Evolutionary conservation across 1,139 yeast genomes (phyloP), one percentile per base, ranked within the genome.

Genomic region (Debaryomyces sp.): DNA sequence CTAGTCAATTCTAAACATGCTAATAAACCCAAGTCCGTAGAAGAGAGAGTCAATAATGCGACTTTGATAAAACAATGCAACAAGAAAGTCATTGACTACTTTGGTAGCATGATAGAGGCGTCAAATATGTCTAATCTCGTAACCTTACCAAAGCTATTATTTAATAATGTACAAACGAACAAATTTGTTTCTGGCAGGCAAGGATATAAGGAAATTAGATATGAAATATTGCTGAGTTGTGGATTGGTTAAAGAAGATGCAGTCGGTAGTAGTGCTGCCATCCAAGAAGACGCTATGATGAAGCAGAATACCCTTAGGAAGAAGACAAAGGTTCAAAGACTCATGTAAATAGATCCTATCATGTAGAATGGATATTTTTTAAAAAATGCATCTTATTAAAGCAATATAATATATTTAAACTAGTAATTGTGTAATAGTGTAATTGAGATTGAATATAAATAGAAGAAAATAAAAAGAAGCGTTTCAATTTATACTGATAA

Each of bases 171-270:
- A 4, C 53, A 53, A 6, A 48, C 64, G 3, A 66, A 62, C 45
- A 58, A 55, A 37, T 51, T 54, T 32, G 51, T 71, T 26, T 36
- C 43, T 0, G 56, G 53, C 49, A 53, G 71, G 39, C 57, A 60
- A 50, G 81, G 80, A 1, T 68, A 65, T 46, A 67, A 68, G 46
- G 75, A 71, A 41, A 64, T 75, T 13, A 56, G 80, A 37, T 59
- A 60, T 43, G 62, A 67, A 22, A 68, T 75, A 5, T 52, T 71
- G 24, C 68, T 70, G 49, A 61, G 70, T 46, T 71, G 77, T 56
- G 72, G 70, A 4, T 48, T 66, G 17, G 23, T 41, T 30, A 30
- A 41, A 30, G 43, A 41, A 21, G 43, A 41, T 10, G n/a, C n/a
- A 3, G 18, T 12, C 5, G 30, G 18, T 30, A 30, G 8, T 30